Evolutionary conservation across 2,329 filamentous ascomycete genomes (phyloP).

Genomic region (Neocucurbitaria cava): DNA sequence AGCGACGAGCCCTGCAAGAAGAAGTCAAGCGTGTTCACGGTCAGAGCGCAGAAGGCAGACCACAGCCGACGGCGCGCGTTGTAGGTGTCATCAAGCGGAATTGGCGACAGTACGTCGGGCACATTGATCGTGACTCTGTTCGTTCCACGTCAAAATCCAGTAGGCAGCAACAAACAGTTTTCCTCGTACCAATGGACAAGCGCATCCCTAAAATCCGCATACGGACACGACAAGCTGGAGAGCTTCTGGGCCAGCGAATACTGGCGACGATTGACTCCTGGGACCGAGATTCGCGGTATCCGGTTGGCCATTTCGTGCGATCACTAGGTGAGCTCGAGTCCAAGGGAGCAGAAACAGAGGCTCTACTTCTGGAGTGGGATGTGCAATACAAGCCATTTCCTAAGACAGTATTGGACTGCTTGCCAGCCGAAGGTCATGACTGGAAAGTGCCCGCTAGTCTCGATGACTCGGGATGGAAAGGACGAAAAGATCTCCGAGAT

Average conservation of each 20-base stretch:
- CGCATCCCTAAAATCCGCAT: conserved; percentile 95
- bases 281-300: conserved; percentile 92
- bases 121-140: conserved; percentile 87
- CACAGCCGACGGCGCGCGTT: conserved; percentile 89
- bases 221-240: conserved; percentile 85
- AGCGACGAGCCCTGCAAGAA: conserved; percentile 86
- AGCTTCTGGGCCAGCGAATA: conserved; percentile 89
- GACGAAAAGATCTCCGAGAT: conserved; percentile 81
- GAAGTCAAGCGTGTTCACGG: conserved; percentile 87
- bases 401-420: conserved; percentile 91
- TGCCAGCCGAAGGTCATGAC: conserved; percentile 88
- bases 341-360: conserved; percentile 97
- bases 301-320: conserved; percentile 90
- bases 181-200: conserved; percentile 97
- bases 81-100: conserved; percentile 94
- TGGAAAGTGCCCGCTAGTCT: conserved; percentile 87
- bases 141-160: conserved; percentile 76
- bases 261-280: conserved; percentile 93
- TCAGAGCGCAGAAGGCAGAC: conserved; percentile 74
- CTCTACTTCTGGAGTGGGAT: conserved; percentile 90
- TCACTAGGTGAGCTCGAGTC: conserved; percentile 93
- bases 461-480: conserved; percentile 86
- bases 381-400: conserved; percentile 98
- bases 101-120: conserved; percentile 97
- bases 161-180: conserved; percentile 88